Conservation (phyloP, 2,329 filamentous ascomycete species). For the Beauveria scarabaeidicola region DNA sequence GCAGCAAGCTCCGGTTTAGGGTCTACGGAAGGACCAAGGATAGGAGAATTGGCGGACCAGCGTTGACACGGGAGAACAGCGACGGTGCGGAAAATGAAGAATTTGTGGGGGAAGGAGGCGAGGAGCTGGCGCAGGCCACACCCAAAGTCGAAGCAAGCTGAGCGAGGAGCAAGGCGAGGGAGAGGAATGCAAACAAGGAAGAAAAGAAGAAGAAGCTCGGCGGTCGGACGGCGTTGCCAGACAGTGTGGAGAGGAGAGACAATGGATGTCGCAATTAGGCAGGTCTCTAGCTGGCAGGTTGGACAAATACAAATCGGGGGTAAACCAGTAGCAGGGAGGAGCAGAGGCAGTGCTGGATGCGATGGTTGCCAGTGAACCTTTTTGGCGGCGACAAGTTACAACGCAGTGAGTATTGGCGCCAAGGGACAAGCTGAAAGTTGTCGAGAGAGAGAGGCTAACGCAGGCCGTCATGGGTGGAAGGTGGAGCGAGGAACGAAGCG, state of each 20-base stretch:
- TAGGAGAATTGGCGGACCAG: background rate
- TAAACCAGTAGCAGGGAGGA: background rate
- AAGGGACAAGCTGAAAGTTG: background rate
- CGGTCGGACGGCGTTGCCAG: slow-evolving; percentile 4
- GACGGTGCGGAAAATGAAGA: background rate
- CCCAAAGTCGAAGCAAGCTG: background rate
- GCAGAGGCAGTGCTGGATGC: background rate
- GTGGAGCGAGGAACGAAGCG: background rate
- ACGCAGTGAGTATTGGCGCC: background rate
- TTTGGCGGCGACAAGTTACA: too few relatives aligned
- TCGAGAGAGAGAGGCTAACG: background rate
- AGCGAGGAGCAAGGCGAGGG: background rate
- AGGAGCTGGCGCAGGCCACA: background rate
- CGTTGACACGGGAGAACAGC: background rate
- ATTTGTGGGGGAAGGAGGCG: background rate
- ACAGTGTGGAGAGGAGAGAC: background rate
- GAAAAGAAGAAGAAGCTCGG: background rate
- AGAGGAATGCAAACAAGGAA: background rate
- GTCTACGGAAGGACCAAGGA: slow-evolving; percentile 8
- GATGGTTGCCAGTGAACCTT: background rate
- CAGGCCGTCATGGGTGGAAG: background rate
- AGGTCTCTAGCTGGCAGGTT: background rate
- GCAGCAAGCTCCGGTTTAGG: slow-evolving; percentile 7
- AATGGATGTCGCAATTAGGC: slow-evolving; percentile 3
- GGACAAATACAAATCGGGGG: background rate